phyloP scores from a whole-genome alignment of 2,329 filamentous ascomycete genomes.

The Fusarium transvaalense region DNA sequence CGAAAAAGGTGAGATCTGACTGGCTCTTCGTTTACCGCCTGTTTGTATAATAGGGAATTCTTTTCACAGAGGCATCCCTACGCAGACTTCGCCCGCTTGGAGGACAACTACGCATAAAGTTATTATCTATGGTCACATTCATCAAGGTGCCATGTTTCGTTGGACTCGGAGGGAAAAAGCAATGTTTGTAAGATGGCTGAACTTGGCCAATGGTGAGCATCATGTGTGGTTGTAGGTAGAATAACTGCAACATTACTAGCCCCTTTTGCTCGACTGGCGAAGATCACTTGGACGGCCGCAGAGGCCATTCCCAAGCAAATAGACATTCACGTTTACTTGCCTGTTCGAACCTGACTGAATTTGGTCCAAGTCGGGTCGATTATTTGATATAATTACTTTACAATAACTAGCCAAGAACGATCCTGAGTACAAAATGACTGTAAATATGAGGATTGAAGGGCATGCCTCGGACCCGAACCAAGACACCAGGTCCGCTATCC shows the following conservation, averaged over 20 bases:
- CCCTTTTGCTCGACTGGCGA: background rate
- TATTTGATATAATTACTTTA: background rate
- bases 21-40: too few species aligned
- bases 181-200: background rate
- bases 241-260: background rate
- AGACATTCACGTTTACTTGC: background rate
- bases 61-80: background rate
- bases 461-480: background rate
- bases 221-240: too few species aligned
- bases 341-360: too few species aligned
- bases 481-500: background rate
- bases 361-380: background rate
- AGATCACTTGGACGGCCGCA: background rate
- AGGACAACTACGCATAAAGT: background rate
- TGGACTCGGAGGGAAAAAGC: background rate
- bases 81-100: too few species aligned
- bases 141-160: background rate
- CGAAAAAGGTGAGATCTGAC: background rate
- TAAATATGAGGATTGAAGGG: too few species aligned
- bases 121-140: background rate
- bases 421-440: background rate
- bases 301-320: background rate
- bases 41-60: background rate
- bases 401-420: background rate
- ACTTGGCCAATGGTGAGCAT: background rate